Conservation (phyloP, 2,329 filamentous ascomycete genomes). For the Canariomyces notabilis region DNA sequence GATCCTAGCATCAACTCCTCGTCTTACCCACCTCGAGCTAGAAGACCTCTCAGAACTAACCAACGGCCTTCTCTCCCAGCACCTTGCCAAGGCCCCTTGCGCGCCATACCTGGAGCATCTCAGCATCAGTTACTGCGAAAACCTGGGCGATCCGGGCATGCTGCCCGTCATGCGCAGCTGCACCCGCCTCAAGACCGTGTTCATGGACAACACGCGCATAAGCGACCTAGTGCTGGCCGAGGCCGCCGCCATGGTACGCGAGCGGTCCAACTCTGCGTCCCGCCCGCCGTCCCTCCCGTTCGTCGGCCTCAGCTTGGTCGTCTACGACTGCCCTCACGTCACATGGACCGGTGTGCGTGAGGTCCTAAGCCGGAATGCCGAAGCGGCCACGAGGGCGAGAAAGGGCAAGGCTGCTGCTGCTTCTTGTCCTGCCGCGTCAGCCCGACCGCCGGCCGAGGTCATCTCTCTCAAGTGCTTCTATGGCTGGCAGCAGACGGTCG, state of each 20-base stretch:
- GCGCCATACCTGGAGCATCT: conserved; percentile 69
- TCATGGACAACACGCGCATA: conserved; percentile 90
- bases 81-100: conserved; percentile 72
- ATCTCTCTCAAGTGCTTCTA: conserved; percentile 91
- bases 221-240: conserved; percentile 82
- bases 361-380: conserved; percentile 78
- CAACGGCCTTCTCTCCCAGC: conserved; percentile 65
- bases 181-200: conserved; percentile 61
- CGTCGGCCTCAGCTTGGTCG: conserved; percentile 68
- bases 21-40: conserved; percentile 79
- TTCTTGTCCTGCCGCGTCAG: not conserved
- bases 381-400: conserved; percentile 34
- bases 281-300: conserved; percentile 29
- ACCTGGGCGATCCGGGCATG: conserved; percentile 76
- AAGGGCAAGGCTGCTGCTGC: not conserved
- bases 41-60: conserved; percentile 78
- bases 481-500: conserved; percentile 89
- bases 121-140: conserved; percentile 86
- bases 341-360: conserved; percentile 91
- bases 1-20: conserved; percentile 69
- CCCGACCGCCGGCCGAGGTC: conserved; percentile 59
- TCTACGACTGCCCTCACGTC: conserved; percentile 88
- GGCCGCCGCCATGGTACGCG: conserved; percentile 72
- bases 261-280: conserved; percentile 42
- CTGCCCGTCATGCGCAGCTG: conserved; percentile 76